Evolutionary conservation across 768 basidiomycete genomes (phyloP), one percentile per base, ranked within the genome.

Genomic region (Exsudoporus frostii): DNA sequence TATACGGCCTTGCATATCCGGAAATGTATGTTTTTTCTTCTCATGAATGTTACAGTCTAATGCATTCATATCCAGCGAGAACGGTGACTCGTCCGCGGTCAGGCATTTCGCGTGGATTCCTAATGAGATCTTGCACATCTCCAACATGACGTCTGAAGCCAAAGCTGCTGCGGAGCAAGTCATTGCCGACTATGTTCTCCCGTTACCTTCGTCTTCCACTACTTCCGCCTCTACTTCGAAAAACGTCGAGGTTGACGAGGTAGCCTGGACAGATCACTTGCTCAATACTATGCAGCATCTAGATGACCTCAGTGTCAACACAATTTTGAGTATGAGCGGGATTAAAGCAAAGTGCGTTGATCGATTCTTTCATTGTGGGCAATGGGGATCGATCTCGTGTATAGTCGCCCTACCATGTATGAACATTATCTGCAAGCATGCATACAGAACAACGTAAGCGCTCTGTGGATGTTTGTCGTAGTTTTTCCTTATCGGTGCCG

Each of bases 51-150:
- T 29, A 19, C 54, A 8, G 2, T 52, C 51, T 59, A 19, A 62
- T 33, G 5, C 17, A 10, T 19, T 20, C 33, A 25, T 4, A 19
- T 38, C 24, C 32, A 98, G 96, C 57, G 93, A 96, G 66, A 85
- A 84, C 54, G 83, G 84, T 37, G 90, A 93, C 49, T 71, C 78
- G 2, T 74, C 80, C 1, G 92, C 92, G 2, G 77, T 86, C 29
- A 62, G 74, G 15, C 90, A 95, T 42, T 98, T 98, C 63, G 84
- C 83, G 0, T 99, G 97, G 97, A 98, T 99, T 55, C 94, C 97
- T 0, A 78, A 86, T 25, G 74, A 78, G 37, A 74, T 98, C 29
- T 73, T 95, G 9, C 76, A 77, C 38, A 78, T 80, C 55, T 74
- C 78, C 9, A 70, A 74, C n/a, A 66, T 78, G 17, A 78, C 74